Percentiles rank a stretch among this genome's conserved stretches.
Conservation (phyloP, 2,329 filamentous ascomycete genomes). For the Rhynchosporium secalis region DNA sequence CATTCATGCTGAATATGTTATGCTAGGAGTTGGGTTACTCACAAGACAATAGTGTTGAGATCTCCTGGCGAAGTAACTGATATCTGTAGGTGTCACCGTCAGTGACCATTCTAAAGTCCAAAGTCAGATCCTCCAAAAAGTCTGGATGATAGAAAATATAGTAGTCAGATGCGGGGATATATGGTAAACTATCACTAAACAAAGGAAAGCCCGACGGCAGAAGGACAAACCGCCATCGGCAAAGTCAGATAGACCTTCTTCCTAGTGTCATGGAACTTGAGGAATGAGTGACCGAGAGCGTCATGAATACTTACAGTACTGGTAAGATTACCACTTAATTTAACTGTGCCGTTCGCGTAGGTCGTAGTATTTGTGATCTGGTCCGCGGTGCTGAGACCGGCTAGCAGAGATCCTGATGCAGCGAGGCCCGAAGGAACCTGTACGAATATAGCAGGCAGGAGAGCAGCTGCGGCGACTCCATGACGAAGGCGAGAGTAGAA, state of each 20-base stretch:
- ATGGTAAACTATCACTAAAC: conserved; percentile 6
- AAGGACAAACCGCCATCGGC: conserved; percentile 26
- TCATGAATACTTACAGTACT: conserved; percentile 30
- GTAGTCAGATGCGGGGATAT: conserved; percentile 12
- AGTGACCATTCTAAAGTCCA: conserved; percentile 19
- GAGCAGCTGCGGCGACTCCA: conserved; percentile 75
- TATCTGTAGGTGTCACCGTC: conserved; percentile 25
- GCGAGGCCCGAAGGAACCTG: conserved; percentile 65
- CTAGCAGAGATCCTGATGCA: conserved; percentile 57
- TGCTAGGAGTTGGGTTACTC: too few relatives aligned
- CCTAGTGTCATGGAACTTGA: conserved; percentile 2
- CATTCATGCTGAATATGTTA: too few relatives aligned
- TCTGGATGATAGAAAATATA: conserved; percentile 15
- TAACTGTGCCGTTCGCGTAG: conserved; percentile 35
- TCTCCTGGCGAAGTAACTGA: conserved; percentile 28
- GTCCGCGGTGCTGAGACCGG: conserved; percentile 58
- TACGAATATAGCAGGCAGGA: conserved; percentile 83
- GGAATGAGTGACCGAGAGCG: conserved; percentile 8
- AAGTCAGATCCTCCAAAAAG: conserved; percentile 20
- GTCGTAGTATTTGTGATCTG: conserved; percentile 46
- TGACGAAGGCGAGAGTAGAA: conserved; percentile 64
- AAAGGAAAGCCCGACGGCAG: conserved; percentile 20
- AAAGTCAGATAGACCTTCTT: conserved; percentile 12
- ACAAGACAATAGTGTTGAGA: conserved; percentile 42
- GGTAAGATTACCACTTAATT: conserved; percentile 32